Base-by-base conservation (phyloP, 1,284 basidiomycete genomes). In the Irpex lacteus region DNA sequence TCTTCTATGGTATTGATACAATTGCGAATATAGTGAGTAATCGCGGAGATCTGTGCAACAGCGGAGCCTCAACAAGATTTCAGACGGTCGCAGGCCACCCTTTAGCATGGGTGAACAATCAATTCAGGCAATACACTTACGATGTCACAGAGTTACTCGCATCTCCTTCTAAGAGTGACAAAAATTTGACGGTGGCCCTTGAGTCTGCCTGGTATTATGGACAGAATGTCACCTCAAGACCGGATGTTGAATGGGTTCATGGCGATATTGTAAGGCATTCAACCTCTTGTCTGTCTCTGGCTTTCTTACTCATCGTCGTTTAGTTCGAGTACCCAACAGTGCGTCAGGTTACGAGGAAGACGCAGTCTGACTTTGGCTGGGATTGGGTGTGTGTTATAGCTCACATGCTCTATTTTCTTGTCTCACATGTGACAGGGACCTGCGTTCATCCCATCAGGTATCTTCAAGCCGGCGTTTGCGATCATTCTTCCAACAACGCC, bases 1-100 rank as follows among this genome's bases (percentile, higher is more conserved):
- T 86, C 13, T 87, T 88, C 70, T 81, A 85, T 60, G 86, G 85
- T 2, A 77, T 88, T 44, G 85, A 88, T 70, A 86, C 84, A 0
- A 77, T 87, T 59, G 83, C 84, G 7, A 85, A 84, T 60, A 83
- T 87, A 60, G 77, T 79, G 59, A 49, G 76, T 67, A 4, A 36
- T 11, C 15, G 62, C 6, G 57, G 11, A 6, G 32, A 34, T 34
- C 5, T 34, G 32, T 34, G 32, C 5, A 34, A 34, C 5, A 6
- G 11, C 21, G 36, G 26, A n/a, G 11, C 13, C 61, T 9, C n/a
- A 11, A 18, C 13, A 50, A 7, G 53, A 52, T 26, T 44, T 36
- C 54, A 85, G 84, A 83, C 79, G 7, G 73, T 88, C 11, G 80
- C 79, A 9, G 83, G 80, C 3, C 75, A 84, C 47, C 79, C 83